Evolutionary conservation across 2,329 filamentous ascomycete species (phyloP).

Genomic region (Talaromyces sp.): DNA sequence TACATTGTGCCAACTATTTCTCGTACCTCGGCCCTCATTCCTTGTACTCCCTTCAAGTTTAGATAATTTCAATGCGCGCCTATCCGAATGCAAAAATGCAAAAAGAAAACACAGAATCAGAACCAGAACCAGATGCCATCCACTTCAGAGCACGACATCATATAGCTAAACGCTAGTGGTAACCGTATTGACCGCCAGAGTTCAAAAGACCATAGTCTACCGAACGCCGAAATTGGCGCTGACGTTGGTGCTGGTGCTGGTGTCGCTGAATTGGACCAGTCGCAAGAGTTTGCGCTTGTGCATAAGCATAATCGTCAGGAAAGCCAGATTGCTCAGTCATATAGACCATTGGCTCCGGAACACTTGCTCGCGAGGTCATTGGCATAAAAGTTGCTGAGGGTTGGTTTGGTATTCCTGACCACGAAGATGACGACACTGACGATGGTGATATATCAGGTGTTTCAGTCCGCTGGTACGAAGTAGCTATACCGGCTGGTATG

Average conservation of each 20-base stretch:
- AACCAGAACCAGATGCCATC: background rate
- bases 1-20: background rate
- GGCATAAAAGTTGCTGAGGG: background rate
- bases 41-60: background rate
- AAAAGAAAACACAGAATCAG: background rate
- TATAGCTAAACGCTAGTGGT: background rate
- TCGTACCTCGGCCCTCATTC: too few relatives aligned
- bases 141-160: background rate
- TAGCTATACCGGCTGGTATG: background rate
- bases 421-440: background rate
- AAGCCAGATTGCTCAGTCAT: slow-evolving; percentile 3
- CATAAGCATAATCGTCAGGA: background rate
- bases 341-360: background rate
- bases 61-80: background rate
- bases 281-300: background rate
- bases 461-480: background rate
- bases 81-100: background rate
- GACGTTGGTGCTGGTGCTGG: background rate
- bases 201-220: background rate
- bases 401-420: slow-evolving; percentile 2
- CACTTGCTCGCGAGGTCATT: background rate
- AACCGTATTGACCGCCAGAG: background rate
- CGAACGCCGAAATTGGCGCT: background rate
- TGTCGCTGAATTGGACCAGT: background rate
- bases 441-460: background rate